Percentiles rank a stretch among this genome's conserved stretches.
phyloP scores from a whole-genome alignment of 2,329 filamentous ascomycete species.

The Tolypocladium nubicola region DNA sequence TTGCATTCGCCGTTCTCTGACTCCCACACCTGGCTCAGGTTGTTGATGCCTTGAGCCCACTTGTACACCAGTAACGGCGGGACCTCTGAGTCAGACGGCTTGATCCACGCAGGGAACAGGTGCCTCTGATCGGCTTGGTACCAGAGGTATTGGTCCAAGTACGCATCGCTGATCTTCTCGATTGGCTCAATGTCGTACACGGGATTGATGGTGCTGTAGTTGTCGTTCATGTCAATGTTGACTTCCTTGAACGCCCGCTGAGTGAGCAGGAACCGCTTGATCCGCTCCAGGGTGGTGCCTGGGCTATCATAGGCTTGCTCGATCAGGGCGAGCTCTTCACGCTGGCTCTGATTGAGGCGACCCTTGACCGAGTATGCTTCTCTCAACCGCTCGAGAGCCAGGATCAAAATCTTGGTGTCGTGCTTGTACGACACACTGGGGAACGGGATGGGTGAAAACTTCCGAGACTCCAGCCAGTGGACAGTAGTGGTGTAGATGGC shows the following conservation, averaged over 20 bases:
- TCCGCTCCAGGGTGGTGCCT: constrained; percentile 87
- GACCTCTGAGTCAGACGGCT: constrained; percentile 95
- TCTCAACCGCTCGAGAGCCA: constrained; percentile 83
- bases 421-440: constrained; percentile 99
- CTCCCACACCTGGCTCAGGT: constrained; percentile 90
- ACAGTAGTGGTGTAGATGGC: constrained; percentile 98
- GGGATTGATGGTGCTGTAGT: constrained; percentile 97
- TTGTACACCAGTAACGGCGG: constrained; percentile 93
- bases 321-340: constrained; percentile 91
- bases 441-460: constrained; percentile 98
- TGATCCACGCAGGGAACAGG: constrained; percentile 97
- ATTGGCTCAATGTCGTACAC: constrained; percentile 99
- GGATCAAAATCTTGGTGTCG: constrained; percentile 95
- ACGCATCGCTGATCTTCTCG: constrained; percentile 98
- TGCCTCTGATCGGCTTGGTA: constrained; percentile 97
- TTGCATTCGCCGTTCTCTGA: constrained; percentile 91
- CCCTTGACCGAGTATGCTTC: constrained; percentile 98
- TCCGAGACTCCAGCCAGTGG: constrained; percentile 95
- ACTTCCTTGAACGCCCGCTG: constrained; percentile 99
- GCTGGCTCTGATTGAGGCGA: constrained; percentile 90
- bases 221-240: constrained; percentile 99
- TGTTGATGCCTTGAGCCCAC: constrained; percentile 99
- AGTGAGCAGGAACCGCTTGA: constrained; percentile 94
- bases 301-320: constrained; percentile 98
- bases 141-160: constrained; percentile 97